A percentile compares a stretch with the other conserved stretches of the same genome.
Evolutionary conservation across 129 eudicot species (phyloP).

Genomic region (Tagetes patula): DNA sequence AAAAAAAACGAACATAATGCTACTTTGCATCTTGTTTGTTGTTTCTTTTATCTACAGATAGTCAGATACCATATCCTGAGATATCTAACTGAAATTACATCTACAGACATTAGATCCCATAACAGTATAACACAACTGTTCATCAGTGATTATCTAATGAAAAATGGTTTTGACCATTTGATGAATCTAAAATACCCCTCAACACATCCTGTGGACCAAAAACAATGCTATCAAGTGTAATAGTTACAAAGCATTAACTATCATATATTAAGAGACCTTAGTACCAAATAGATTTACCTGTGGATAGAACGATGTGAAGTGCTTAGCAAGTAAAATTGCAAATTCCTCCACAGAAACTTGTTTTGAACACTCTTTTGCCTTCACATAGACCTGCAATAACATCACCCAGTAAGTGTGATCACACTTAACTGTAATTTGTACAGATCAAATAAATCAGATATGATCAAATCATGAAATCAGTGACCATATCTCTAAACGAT

Average conservation of each 20-base stretch:
- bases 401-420: background rate
- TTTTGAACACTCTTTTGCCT: constrained; percentile 87
- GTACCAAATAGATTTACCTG: constrained; percentile 49
- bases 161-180: background rate
- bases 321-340: constrained; percentile 85
- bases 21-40: background rate
- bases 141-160: background rate
- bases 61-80: background rate
- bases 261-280: background rate
- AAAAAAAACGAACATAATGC: background rate
- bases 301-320: constrained; percentile 76
- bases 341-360: constrained; percentile 78
- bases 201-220: background rate
- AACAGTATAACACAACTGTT: background rate
- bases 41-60: background rate
- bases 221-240: background rate
- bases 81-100: background rate
- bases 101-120: background rate
- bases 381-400: constrained; percentile 74
- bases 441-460: background rate
- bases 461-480: background rate
- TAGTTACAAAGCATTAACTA: background rate
- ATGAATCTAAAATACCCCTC: background rate
- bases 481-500: background rate
- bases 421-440: background rate